These are phyloP conservation scores for Trichophyton rubrum DNA, from an alignment of 2,329 filamentous ascomycete species.

Conservation along the genomic window DNA sequence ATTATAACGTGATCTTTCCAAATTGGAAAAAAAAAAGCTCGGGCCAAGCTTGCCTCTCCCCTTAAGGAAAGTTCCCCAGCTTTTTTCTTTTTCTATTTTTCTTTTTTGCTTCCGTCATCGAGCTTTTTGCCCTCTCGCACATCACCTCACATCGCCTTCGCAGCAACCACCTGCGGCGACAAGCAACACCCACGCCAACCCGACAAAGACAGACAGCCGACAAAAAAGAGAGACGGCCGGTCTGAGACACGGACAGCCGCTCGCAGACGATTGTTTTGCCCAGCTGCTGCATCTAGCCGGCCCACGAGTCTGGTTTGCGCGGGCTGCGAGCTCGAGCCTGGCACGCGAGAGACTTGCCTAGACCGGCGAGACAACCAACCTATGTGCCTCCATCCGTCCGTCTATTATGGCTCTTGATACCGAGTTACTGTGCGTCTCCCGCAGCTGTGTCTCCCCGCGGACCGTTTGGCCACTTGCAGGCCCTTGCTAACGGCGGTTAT, in stretches of 20 bases:
- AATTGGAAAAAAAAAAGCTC: not conserved
- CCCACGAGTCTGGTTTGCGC: not conserved
- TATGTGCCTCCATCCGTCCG: not conserved
- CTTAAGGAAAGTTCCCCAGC: not conserved
- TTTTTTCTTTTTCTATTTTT: not conserved
- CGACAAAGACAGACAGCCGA: not conserved
- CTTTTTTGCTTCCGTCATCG: not conserved
- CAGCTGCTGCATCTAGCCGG: not conserved
- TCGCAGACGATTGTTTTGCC: not conserved
- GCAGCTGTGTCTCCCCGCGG: slow-evolving; percentile 8
- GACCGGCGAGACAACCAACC: not conserved
- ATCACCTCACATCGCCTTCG: not conserved
- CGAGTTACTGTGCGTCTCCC: slow-evolving; percentile 24
- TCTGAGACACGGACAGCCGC: not conserved
- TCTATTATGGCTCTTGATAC: slow-evolving; percentile 33
- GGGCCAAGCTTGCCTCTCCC: not conserved
- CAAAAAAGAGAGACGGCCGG: not conserved
- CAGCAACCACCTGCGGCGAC: not conserved
- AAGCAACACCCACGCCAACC: not conserved
- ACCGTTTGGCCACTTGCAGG: not conserved
- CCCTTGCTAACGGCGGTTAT: slow-evolving; percentile 11
- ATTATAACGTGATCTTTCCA: not conserved
- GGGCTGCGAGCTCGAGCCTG: not conserved
- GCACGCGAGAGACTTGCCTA: not conserved
- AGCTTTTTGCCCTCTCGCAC: not conserved